Percentiles rank a stretch among this genome's conserved stretches.
Evolutionary conservation across 2,329 filamentous ascomycete species (phyloP).

Genomic region (Berkeleyomyces rouxiae): DNA sequence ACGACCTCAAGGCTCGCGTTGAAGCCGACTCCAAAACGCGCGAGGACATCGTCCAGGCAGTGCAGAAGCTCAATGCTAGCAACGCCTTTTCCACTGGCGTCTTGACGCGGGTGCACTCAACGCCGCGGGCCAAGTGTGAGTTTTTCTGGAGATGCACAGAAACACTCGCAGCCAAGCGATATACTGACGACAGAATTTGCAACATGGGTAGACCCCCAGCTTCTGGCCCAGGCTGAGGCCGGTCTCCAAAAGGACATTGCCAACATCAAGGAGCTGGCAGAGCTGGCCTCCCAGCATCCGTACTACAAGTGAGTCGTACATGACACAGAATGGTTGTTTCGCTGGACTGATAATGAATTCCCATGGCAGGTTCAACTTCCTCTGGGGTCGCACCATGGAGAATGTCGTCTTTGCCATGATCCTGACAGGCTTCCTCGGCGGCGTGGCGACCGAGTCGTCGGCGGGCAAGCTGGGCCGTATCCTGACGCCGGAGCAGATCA

Average conservation of each 20-base stretch:
- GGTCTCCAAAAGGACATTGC: slow-evolving; percentile 55
- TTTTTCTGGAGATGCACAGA: slow-evolving; percentile 10
- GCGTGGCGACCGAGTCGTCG: slow-evolving; percentile 38
- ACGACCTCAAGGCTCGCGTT: slow-evolving; percentile 7
- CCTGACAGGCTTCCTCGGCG: slow-evolving; percentile 61
- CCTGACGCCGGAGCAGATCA: slow-evolving; percentile 76
- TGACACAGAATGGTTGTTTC: too few relatives aligned
- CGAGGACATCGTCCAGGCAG: slow-evolving; percentile 5
- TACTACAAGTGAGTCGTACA: slow-evolving; percentile 66
- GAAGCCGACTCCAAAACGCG: slow-evolving; percentile 3
- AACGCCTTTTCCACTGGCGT: slow-evolving; percentile 7
- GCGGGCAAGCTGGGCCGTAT: slow-evolving; percentile 46
- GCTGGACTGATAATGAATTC: too few relatives aligned
- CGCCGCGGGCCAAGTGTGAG: slow-evolving; percentile 44
- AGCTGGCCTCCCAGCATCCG: slow-evolving; percentile 66
- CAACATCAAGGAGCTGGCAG: slow-evolving; percentile 52
- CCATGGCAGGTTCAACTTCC: slow-evolving; percentile 49
- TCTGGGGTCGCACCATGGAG: slow-evolving; percentile 75
- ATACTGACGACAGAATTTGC: neutral
- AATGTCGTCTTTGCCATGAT: slow-evolving; percentile 48
- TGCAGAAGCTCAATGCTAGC: slow-evolving; percentile 7
- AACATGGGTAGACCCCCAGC: slow-evolving; percentile 37
- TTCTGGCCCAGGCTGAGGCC: slow-evolving; percentile 56
- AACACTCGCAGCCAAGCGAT: neutral
- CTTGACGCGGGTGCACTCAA: slow-evolving; percentile 54